Evolutionary conservation across 2,329 filamentous ascomycete genomes (phyloP).

Genomic region (Botrytis pseudocinerea): DNA sequence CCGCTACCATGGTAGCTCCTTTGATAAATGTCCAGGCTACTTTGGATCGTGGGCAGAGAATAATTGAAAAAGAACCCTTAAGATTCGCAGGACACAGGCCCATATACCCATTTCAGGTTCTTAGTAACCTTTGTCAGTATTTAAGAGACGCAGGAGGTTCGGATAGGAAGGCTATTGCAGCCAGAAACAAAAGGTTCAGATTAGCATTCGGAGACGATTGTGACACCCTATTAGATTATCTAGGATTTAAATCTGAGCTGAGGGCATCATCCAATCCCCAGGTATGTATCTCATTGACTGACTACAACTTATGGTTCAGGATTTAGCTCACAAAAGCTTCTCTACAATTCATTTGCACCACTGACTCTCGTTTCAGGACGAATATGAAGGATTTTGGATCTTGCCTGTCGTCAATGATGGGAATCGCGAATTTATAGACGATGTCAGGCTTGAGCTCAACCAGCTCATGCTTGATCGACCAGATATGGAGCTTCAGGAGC

Average conservation of each 20-base stretch:
- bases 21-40: constrained; percentile 56
- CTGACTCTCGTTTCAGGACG: constrained; percentile 31
- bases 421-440: constrained; percentile 52
- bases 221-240: constrained; percentile 54
- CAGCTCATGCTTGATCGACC: constrained; percentile 31
- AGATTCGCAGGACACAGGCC: constrained; percentile 51
- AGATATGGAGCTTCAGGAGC: constrained; percentile 28
- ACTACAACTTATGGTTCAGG: not conserved
- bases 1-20: constrained; percentile 48
- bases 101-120: constrained; percentile 54
- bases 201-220: constrained; percentile 64
- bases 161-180: constrained; percentile 55
- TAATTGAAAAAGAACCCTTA: constrained; percentile 52
- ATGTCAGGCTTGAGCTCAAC: constrained; percentile 57
- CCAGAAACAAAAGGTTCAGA: constrained; percentile 63
- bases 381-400: constrained; percentile 39
- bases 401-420: constrained; percentile 33
- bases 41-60: constrained; percentile 53
- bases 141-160: constrained; percentile 52
- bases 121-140: constrained; percentile 59
- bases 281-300: constrained; percentile 40
- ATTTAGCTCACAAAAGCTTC: not conserved
- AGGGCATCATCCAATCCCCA: constrained; percentile 40
- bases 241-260: constrained; percentile 54
- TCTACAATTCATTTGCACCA: not conserved